Percentiles rank a stretch among this genome's conserved stretches.
Evolutionary conservation across 75 land plant genomes (phyloP).

Genomic region (Sequoiadendron giganteum): DNA sequence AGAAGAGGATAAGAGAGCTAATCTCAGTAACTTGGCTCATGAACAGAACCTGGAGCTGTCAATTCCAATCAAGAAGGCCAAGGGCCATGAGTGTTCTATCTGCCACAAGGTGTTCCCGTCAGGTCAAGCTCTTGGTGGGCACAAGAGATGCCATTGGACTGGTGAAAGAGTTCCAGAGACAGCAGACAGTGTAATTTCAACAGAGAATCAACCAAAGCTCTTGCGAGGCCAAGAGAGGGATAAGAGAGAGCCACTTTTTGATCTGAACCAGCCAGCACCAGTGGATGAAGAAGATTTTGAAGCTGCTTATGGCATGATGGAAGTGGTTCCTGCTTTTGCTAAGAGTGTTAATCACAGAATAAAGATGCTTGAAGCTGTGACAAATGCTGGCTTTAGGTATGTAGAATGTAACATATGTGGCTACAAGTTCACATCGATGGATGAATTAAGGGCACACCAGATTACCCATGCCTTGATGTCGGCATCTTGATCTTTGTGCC

Average conservation of each 20-base stretch:
- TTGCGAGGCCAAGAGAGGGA: neutral
- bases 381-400: neutral
- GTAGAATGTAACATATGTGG: slow-evolving; percentile 6
- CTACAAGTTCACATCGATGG: slow-evolving; percentile 6
- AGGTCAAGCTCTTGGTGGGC: slow-evolving; percentile 85
- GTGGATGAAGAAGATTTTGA: slow-evolving; percentile 2
- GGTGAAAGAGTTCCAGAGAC: slow-evolving; percentile 12
- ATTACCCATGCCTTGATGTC: slow-evolving; percentile 4
- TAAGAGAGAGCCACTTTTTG: neutral
- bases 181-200: neutral
- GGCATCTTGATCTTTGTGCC: neutral
- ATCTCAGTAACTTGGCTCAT: neutral
- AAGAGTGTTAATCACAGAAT: slow-evolving; percentile 1
- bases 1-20: neutral
- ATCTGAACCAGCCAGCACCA: slow-evolving; percentile 7
- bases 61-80: neutral
- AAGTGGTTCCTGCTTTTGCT: slow-evolving; percentile 7
- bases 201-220: slow-evolving; percentile 1
- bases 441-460: slow-evolving; percentile 5
- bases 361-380: neutral
- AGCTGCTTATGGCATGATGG: neutral
- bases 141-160: slow-evolving; percentile 68
- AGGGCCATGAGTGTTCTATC: slow-evolving; percentile 57
- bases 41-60: neutral
- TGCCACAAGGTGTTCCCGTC: slow-evolving; percentile 65